Base-by-base conservation (phyloP, 2,329 filamentous ascomycete genomes). In the Orbilia ellipsospora region DNA sequence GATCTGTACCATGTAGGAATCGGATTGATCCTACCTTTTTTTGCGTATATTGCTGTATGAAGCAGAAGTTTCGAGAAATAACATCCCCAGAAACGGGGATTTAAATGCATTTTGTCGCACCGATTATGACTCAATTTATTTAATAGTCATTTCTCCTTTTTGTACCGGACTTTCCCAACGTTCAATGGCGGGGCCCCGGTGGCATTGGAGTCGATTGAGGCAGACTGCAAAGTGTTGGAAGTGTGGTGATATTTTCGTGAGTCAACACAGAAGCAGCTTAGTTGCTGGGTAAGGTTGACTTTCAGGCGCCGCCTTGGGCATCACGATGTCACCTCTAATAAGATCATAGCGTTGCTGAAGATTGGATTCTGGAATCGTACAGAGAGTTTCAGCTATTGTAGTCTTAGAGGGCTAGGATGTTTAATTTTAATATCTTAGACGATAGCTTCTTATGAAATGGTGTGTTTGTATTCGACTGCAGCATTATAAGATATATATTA, bases 281-380 rank as follows among this genome's bases (percentile, higher is more conserved):
- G 28, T 18, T 10, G 44, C 42, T 26, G 63, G 40, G 40, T 44
- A 69, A 69, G 56, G 56, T 69, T 69, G 56, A 69, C 65, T 69
- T 61, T 52, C 42, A 69, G 65, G 65, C 65, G 56, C 3, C 18
- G 65, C 56, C 57, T 61, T 23, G 57, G 57, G 57, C 57, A 50
- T 13, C 13, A 12, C 5, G 44, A 50, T 23, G 18, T 28, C 16
- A 28, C 23, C 23, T 23, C 23, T 23, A 23, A n/a, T 48, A n/a
- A 18, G 8, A n/a, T 48, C 44, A 48, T n/a, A 18, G 16, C 13
- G 44, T 13, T n/a, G 13, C 13, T n/a, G 23, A 23, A 23, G n/a
- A 23, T 23, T 23, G 23, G 4, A 23, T 23, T 23, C 23, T 23
- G 23, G 23, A 23, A 23, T 23, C 4, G 23, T 23, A 23, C n/a